These are phyloP conservation scores for Breviolum minutum DNA, from an alignment of 73 alveolate genomes.

Conservation along the genomic window DNA sequence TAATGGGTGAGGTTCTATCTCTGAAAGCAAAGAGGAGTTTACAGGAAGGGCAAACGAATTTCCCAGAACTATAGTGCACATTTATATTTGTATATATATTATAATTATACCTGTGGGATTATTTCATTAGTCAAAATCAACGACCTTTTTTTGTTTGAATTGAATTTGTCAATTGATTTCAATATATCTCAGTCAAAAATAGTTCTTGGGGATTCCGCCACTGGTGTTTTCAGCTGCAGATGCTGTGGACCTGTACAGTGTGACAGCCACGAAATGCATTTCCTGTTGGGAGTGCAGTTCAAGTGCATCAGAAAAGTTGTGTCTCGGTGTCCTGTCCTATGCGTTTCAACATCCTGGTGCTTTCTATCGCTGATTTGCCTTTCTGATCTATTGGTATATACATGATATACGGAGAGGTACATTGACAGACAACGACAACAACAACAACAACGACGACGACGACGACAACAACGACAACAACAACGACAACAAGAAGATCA, in stretches of 20 bases:
- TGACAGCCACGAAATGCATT: neutral
- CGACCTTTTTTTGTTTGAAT: no score
- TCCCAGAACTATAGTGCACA: no score
- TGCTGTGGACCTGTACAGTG: conserved; percentile 60
- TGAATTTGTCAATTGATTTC: neutral
- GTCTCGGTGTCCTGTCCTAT: no score
- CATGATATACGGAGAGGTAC: no score
- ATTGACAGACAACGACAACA: neutral
- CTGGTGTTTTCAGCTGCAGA: no score
- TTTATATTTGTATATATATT: no score
- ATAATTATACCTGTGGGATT: no score
- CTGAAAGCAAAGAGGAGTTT: neutral
- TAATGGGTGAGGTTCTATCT: conserved; percentile 57
- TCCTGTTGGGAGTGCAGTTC: no score
- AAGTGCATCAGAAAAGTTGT: no score
- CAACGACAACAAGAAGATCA: neutral
- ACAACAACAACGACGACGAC: neutral
- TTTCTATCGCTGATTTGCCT: neutral
- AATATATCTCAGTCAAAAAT: neutral
- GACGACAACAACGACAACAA: neutral
- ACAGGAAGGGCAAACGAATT: no score
- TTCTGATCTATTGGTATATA: no score
- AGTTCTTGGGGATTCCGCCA: neutral
- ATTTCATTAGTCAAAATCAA: no score
- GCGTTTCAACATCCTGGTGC: neutral